Evolutionary conservation across 73 alveolate genomes (phyloP).

Genomic region (Tetrahymena elliotti): DNA sequence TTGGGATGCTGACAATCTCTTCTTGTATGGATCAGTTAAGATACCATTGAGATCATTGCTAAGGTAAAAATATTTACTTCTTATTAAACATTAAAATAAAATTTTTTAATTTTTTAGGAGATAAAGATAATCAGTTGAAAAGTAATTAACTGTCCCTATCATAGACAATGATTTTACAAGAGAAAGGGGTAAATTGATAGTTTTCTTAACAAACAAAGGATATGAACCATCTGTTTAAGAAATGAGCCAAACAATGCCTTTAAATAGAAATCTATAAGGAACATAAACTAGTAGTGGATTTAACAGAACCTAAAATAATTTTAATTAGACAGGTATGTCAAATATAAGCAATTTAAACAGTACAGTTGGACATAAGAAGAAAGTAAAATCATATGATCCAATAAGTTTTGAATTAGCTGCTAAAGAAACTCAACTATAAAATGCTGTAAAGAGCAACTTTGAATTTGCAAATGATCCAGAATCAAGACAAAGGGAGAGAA

Average conservation of each 20-base stretch:
- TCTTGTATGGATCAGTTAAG: conserved; percentile 58
- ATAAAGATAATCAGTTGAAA: not conserved
- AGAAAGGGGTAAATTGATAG: not conserved
- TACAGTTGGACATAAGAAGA: not conserved
- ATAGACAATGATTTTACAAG: not conserved
- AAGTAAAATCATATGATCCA: not conserved
- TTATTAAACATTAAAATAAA: not conserved
- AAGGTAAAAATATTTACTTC: conserved; percentile 27
- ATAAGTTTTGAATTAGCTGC: not conserved
- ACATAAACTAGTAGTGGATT: not conserved
- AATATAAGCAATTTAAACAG: not conserved
- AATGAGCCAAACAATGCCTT: not conserved
- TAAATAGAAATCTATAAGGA: not conserved
- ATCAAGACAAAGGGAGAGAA: not conserved
- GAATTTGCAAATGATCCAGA: not conserved
- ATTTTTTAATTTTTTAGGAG: not conserved
- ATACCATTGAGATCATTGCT: conserved; percentile 48
- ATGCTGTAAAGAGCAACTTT: not conserved
- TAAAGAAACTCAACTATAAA: not conserved
- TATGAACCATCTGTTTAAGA: not conserved
- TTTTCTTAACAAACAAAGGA: not conserved
- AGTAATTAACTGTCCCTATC: not conserved
- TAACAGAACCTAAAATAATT: not conserved
- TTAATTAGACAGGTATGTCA: not conserved
- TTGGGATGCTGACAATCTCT: conserved; percentile 63